phyloP scores from a whole-genome alignment of 345 rosid genomes.

The Pistacia atlantica region DNA sequence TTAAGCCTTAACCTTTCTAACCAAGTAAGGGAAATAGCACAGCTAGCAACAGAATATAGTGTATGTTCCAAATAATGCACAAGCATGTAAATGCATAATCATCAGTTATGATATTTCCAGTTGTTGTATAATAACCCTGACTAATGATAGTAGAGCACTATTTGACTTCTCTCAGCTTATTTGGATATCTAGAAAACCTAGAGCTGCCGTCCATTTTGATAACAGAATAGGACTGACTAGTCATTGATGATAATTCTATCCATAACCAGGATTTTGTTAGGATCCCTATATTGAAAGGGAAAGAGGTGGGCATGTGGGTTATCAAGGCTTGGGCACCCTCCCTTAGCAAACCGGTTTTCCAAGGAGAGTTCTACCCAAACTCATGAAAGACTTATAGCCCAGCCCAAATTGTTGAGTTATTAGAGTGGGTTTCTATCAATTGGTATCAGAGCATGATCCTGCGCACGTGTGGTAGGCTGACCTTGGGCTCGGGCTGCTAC shows the following conservation, averaged over 20 bases:
- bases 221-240: neutral
- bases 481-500: no score
- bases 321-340: no score
- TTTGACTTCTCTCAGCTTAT: neutral
- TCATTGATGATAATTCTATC: neutral
- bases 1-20: neutral
- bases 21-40: neutral
- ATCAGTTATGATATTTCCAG: neutral
- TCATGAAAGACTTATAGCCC: no score
- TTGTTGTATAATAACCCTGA: no score
- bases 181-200: neutral
- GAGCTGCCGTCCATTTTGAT: neutral
- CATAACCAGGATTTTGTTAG: neutral
- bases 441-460: no score
- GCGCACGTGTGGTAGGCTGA: no score
- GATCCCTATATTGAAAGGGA: no score
- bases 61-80: neutral
- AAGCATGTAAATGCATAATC: neutral
- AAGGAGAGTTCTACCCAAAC: no score
- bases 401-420: no score
- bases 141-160: neutral
- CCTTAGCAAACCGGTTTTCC: no score
- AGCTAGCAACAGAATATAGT: neutral
- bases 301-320: no score
- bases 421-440: no score